Conservation (phyloP, 2,329 filamentous ascomycete species). For the Fusarium sp. region DNA sequence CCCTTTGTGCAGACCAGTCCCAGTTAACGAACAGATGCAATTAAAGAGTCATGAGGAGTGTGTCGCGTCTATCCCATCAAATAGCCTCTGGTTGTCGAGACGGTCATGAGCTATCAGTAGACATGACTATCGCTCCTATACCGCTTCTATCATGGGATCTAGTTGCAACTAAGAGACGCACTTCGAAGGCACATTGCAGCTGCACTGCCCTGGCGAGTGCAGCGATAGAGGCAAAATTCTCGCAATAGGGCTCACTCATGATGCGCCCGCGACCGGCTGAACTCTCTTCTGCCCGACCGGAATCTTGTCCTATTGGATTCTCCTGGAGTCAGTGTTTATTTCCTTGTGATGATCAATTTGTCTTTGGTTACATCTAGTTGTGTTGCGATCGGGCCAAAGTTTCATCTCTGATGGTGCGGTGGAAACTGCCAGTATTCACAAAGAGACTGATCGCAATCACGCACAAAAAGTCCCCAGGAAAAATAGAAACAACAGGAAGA, state of each 20-base stretch:
- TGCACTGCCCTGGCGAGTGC: constrained; percentile 21
- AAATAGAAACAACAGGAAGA: background rate
- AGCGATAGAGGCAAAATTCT: constrained; percentile 27
- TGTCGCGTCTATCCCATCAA: constrained; percentile 7
- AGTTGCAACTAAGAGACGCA: constrained; percentile 21
- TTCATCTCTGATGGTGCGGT: constrained; percentile 18
- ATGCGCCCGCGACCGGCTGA: constrained; percentile 22
- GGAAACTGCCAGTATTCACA: constrained; percentile 8
- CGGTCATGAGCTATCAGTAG: constrained; percentile 4
- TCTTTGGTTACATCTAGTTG: constrained; percentile 4
- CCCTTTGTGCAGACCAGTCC: constrained; percentile 13
- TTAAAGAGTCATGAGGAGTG: constrained; percentile 42
- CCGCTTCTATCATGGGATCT: constrained; percentile 19
- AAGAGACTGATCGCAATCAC: constrained; percentile 8
- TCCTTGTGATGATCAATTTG: constrained; percentile 12
- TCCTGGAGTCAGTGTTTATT: constrained; percentile 1
- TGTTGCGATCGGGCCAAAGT: constrained; percentile 26
- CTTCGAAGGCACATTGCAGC: constrained; percentile 30
- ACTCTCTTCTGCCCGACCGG: constrained; percentile 7
- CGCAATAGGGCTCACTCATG: constrained; percentile 34
- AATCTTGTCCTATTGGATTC: constrained; percentile 17
- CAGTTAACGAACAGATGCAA: constrained; percentile 41
- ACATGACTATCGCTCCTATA: background rate
- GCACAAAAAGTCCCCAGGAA: background rate
- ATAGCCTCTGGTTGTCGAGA: constrained; percentile 13